Conservation (phyloP, 1,284 basidiomycete genomes). For the Thelephora terrestris region DNA sequence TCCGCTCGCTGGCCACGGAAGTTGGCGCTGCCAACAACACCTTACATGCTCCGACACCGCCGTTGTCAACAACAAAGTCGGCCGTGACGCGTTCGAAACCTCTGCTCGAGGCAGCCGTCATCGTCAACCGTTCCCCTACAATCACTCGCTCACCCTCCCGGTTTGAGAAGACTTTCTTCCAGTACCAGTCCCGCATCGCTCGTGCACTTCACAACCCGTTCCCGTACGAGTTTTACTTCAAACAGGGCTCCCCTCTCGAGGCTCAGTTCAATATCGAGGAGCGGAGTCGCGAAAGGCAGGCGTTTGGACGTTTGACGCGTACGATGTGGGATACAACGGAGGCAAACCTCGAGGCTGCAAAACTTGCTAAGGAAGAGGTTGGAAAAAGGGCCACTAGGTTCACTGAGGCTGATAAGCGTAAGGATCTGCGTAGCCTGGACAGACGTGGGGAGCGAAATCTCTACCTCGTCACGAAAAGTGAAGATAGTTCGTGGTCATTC, state of each 20-base stretch:
- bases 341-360: conserved; percentile 36
- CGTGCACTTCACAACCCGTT: conserved; percentile 86
- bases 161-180: conserved; percentile 81
- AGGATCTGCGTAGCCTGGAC: conserved; percentile 70
- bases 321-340: conserved; percentile 12
- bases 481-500: conserved; percentile 66
- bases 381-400: conserved; percentile 49
- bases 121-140: conserved; percentile 80
- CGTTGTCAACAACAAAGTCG: conserved; percentile 9
- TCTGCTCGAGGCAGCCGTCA: conserved; percentile 40
- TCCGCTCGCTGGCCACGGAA: conserved; percentile 21
- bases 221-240: conserved; percentile 91
- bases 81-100: conserved; percentile 16
- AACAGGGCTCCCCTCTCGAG: conserved; percentile 82
- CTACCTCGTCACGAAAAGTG: conserved; percentile 67
- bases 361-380: conserved; percentile 43
- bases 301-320: conserved; percentile 43
- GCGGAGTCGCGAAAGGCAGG: conserved; percentile 53
- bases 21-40: conserved; percentile 15
- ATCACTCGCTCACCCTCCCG: conserved; percentile 67
- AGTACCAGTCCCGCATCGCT: conserved; percentile 77
- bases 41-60: conserved; percentile 7
- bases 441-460: conserved; percentile 77
- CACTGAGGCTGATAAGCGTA: conserved; percentile 50
- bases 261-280: conserved; percentile 73